Base-by-base conservation (phyloP, 768 basidiomycete genomes). In the Royoungia palumana region DNA sequence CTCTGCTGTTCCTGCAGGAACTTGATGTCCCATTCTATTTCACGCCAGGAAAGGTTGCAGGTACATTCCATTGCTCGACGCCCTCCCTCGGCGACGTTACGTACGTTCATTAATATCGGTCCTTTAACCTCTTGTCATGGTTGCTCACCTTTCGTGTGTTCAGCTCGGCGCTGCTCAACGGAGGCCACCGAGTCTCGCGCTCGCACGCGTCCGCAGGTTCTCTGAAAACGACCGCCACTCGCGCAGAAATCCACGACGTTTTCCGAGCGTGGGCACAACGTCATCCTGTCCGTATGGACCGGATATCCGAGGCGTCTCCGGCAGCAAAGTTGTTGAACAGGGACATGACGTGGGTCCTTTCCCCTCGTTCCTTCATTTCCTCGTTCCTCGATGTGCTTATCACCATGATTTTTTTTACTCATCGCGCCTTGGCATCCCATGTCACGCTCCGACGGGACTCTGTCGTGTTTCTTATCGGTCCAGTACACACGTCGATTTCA, bases 181-280 rank as follows among this genome's bases (percentile, higher is more conserved):
- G 81, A 9, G 90, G 91, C 9, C 80, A 92, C 70, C 69, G 76
- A 42, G 77, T 96, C 34, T 95, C 95, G 9, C 84, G 95, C 12
- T 95, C 95, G 0, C 96, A 98, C 68, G 92, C 94, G 1, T 76
- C 75, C 17, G 68, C 91, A 5, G 96, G 96, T 0, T 94, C 93
- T 8, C 67, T 99, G 48, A 98, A 98, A 74, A 96, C 96, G 16
- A 78, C 82, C 17, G 95, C 92, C 3, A 73, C 84, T 3, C 75
- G 81, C 28, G 61, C 70, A 22, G 83, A 85, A 51, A 66, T 98
- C 8, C 82, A 89, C 61, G 94, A 95, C 59, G 72, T 96, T 41
- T 86, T 85, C 63, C 81, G 94, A 5, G 82, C 81, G n/a, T 95
- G 85, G 82, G 79, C 92, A 48, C 87, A 90, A 61, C 68, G 61